A percentile compares a stretch with the other conserved stretches of the same genome.
Conservation (phyloP, 2,329 filamentous ascomycete species). For the Aureobasidium musti region DNA sequence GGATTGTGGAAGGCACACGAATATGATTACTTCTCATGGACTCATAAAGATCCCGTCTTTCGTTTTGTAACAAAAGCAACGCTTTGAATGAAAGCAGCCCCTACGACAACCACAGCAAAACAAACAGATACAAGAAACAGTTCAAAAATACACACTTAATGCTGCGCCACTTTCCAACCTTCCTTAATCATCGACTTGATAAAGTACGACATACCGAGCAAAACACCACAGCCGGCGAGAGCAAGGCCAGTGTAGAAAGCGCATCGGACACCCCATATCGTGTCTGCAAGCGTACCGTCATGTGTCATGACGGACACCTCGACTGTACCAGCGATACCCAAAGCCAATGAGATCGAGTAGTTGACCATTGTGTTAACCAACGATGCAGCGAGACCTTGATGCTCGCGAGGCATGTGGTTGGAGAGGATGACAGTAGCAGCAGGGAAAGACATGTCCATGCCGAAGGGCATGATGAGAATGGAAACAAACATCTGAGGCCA, state of each 20-base stretch:
- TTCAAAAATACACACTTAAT: background rate
- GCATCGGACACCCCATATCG: conserved; percentile 33
- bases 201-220: conserved; percentile 34
- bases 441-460: conserved; percentile 42
- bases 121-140: background rate
- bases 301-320: conserved; percentile 31
- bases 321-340: conserved; percentile 36
- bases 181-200: conserved; percentile 31
- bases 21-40: background rate
- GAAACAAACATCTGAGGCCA: conserved; percentile 44
- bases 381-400: conserved; percentile 38
- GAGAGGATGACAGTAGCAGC: conserved; percentile 38
- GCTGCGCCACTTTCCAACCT: conserved; percentile 29
- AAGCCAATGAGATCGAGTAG: conserved; percentile 36
- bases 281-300: conserved; percentile 25
- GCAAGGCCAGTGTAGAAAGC: conserved; percentile 37
- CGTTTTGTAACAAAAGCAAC: background rate
- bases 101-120: background rate
- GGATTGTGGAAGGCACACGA: background rate
- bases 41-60: background rate
- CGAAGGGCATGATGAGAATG: conserved; percentile 42
- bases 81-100: background rate
- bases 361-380: conserved; percentile 37
- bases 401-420: conserved; percentile 37
- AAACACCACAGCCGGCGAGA: conserved; percentile 33